Evolutionary conservation across 441 rosid genomes (phyloP), one percentile per base, ranked within the genome.

Genomic region (Populus trichocarpa): DNA sequence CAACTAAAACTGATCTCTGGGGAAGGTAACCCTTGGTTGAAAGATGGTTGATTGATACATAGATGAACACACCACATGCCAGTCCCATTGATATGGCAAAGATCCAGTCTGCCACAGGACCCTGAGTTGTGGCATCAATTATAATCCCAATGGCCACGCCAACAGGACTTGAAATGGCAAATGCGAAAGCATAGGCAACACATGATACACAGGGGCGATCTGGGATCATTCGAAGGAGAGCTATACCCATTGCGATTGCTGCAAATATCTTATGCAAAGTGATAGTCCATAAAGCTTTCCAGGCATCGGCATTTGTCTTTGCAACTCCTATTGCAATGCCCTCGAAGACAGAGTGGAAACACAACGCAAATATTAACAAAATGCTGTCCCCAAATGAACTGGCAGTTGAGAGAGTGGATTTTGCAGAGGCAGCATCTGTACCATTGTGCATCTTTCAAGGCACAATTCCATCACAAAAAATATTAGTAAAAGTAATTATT

Each of bases 221-320:
- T 0, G 98, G 98, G 64, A 90, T 86, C 89, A 92, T 92, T 28
- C 93, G 87, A 4, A 94, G 96, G 25, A 94, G 92, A 72, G 98
- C 94, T 68, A 94, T 92, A 4, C 96, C 98, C 97, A 92, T 92
- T 8, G 98, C 97, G 10, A 92, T 80, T 0, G 97, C 98, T 32
- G 98, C 98, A 78, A 94, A 94, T 75, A 94, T 78, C 85, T 94
- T 92, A 88, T 94, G 98, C 75, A 94, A 81, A 11, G 82, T 77
- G 74, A 94, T 91, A 4, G 98, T 94, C 97, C 98, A 92, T 20
- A 94, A 74, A 38, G 96, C 96, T 84, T 79, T 92, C 96, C 97
- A 94, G 11, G 98, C 98, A 64, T 92, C 92, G 3, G 83, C 77
- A 75, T 86, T 20, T 0, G 89, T 87, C 81, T 87, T 83, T 26